Percentiles rank a stretch among this genome's conserved stretches.
phyloP scores from a whole-genome alignment of 768 basidiomycete species.

The Suillus cothurnatus region DNA sequence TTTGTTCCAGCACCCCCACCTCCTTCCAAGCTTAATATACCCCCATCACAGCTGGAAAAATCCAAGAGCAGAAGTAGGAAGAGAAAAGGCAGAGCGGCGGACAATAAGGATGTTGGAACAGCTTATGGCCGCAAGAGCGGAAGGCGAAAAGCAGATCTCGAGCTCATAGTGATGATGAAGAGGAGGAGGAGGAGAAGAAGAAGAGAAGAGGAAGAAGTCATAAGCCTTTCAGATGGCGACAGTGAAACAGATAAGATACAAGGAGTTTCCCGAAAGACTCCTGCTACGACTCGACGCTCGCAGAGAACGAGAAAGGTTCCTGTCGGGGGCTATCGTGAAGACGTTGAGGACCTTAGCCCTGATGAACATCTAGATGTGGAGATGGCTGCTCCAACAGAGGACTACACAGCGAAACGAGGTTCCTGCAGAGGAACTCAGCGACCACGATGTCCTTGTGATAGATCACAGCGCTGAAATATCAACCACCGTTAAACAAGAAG shows the following conservation, averaged over 20 bases:
- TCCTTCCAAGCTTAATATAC: not conserved
- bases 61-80: constrained; percentile 24
- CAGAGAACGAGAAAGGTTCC: constrained; percentile 32
- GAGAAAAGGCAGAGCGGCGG: constrained; percentile 17
- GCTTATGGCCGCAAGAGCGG: constrained; percentile 31
- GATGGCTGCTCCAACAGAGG: constrained; percentile 17
- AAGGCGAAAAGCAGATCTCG: constrained; percentile 44
- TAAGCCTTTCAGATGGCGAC: constrained; percentile 11
- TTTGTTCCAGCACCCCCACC: constrained; percentile 38
- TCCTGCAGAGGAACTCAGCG: not conserved
- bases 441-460: constrained; percentile 2
- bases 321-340: constrained; percentile 28
- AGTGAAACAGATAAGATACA: constrained; percentile 3
- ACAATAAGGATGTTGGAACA: constrained; percentile 10
- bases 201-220: constrained; percentile 24
- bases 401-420: not conserved
- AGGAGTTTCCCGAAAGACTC: constrained; percentile 14
- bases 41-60: constrained; percentile 18
- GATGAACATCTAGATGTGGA: constrained; percentile 15
- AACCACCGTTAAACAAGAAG: not conserved
- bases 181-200: constrained; percentile 29
- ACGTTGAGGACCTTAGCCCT: constrained; percentile 19
- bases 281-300: constrained; percentile 29
- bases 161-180: constrained; percentile 23
- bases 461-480: constrained; percentile 5